phyloP scores from a whole-genome alignment of 495 filamentous ascomycete species.

The Chaetomium cochliodes region DNA sequence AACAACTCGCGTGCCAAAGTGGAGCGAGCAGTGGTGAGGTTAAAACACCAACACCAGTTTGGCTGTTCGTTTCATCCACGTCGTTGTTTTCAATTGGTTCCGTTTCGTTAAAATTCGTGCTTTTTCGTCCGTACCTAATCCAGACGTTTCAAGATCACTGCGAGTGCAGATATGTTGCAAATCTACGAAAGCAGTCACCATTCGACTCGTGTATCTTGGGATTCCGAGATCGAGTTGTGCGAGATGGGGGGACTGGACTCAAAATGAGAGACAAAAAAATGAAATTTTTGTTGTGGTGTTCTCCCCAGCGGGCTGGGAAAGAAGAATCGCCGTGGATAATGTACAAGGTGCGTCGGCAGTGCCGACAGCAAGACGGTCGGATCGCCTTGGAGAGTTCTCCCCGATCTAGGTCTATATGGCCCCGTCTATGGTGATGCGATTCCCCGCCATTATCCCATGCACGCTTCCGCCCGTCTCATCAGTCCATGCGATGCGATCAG shows the following conservation, averaged over 20 bases:
- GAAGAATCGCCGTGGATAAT: constrained; percentile 36
- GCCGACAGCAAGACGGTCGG: constrained; percentile 33
- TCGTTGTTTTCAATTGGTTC: background rate
- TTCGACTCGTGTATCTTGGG: background rate
- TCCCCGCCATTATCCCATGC: constrained; percentile 38
- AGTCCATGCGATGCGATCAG: constrained; percentile 27
- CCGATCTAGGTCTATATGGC: constrained; percentile 41
- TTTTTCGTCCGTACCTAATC: too few relatives aligned
- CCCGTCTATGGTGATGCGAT: constrained; percentile 40
- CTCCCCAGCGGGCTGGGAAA: constrained; percentile 24
- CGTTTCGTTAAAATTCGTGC: too few relatives aligned
- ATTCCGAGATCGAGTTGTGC: background rate
- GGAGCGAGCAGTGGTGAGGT: constrained; percentile 5
- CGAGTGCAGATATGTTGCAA: background rate
- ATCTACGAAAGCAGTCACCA: constrained; percentile 3
- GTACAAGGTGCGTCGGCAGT: constrained; percentile 35
- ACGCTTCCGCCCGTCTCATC: constrained; percentile 31
- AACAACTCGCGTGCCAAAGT: constrained; percentile 13
- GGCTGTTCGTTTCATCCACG: background rate
- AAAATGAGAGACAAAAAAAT: constrained; percentile 26
- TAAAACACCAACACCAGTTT: background rate
- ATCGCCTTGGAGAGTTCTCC: constrained; percentile 33
- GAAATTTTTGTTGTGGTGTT: constrained; percentile 36
- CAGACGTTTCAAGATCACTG: background rate
- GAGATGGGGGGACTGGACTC: background rate